Percentiles rank a stretch among this genome's conserved stretches.
phyloP scores from a whole-genome alignment of 768 basidiomycete genomes.

The Rhodotorula kratochvilovae region DNA sequence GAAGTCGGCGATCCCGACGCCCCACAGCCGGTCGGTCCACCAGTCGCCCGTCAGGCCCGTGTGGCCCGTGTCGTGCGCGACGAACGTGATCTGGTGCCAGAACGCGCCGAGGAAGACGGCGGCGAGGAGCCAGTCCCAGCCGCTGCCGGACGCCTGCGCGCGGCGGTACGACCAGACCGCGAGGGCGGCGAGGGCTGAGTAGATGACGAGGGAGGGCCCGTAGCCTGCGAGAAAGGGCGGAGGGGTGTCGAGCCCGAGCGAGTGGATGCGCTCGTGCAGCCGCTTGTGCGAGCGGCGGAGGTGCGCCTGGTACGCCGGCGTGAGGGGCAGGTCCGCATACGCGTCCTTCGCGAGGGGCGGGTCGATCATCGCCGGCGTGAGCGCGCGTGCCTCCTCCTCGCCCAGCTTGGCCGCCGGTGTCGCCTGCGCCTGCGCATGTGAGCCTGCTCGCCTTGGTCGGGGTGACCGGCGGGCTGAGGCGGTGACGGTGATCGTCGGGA shows the following conservation, averaged over 20 bases:
- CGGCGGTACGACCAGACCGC: constrained; percentile 61
- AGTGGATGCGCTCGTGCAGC: constrained; percentile 67
- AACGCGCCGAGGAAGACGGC: constrained; percentile 77
- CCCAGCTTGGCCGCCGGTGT: background rate
- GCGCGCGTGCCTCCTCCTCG: background rate
- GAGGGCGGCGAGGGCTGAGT: constrained; percentile 59
- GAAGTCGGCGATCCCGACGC: constrained; percentile 74
- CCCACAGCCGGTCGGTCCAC: constrained; percentile 70
- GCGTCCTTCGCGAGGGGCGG: constrained; percentile 12
- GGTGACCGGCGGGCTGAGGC: constrained; percentile 11
- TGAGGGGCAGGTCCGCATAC: constrained; percentile 26
- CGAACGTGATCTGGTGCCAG: constrained; percentile 94
- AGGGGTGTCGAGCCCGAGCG: constrained; percentile 73
- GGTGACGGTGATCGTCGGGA: constrained; percentile 31
- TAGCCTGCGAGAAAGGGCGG: constrained; percentile 81
- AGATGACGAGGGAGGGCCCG: constrained; percentile 80
- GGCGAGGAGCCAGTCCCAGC: constrained; percentile 57
- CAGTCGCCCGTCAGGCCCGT: constrained; percentile 87
- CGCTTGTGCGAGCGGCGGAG: constrained; percentile 63
- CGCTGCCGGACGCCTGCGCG: constrained; percentile 12
- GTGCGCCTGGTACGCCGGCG: constrained; percentile 32
- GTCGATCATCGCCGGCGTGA: constrained; percentile 31
- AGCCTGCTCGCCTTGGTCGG: background rate
- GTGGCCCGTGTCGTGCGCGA: constrained; percentile 91
- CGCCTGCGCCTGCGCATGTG: background rate